Base-by-base conservation (phyloP, 1,284 basidiomycete species). In the Pterula multifida region DNA sequence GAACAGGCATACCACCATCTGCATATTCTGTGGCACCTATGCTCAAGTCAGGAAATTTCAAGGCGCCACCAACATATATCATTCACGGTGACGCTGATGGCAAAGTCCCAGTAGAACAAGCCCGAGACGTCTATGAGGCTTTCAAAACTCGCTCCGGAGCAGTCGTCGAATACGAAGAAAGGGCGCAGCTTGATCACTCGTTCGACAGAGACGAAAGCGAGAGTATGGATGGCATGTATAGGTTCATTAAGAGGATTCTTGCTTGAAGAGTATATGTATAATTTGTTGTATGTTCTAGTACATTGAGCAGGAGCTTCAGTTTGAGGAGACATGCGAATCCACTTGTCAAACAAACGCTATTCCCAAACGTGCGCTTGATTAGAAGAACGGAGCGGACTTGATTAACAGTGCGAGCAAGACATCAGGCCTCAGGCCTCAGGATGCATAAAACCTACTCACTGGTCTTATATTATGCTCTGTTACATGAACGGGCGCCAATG, bases 21-120 rank as follows among this genome's bases (percentile, higher is more conserved):
- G 48, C 57, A 3, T 65, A 64, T 47, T 63, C 59, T 45, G 54
- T 67, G 22, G 64, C 64, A 2, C 58, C 58, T 17, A 54, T 53
- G 9, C 39, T 68, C 21, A 59, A 56, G 54, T 56, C 60, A 12
- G 59, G 58, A 1, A 58, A 54, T 32, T 60, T 59, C 49, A 26
- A 49, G 15, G 45, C 58, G 1, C 66, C 65, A 11, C 64, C 66
- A 2, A 61, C 57, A 1, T 68, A 65, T 49, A 58, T 67, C 28
- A 57, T 65, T 19, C 66, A 66, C 21, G 67, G 67, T 2, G 61
- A 58, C 28, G 54, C 58, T 22, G 67, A 69, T 52, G 60, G 60
- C 15, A 65, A 63, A 53, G 66, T 69, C 9, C 63, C 63, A 17
- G 56, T 60, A 24, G 26, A 49, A 12, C 66, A 69, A 49, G 57